A percentile compares a stretch with the other conserved stretches of the same genome.
phyloP scores from a whole-genome alignment of 331 rosid species.

The Quercus tomentella region DNA sequence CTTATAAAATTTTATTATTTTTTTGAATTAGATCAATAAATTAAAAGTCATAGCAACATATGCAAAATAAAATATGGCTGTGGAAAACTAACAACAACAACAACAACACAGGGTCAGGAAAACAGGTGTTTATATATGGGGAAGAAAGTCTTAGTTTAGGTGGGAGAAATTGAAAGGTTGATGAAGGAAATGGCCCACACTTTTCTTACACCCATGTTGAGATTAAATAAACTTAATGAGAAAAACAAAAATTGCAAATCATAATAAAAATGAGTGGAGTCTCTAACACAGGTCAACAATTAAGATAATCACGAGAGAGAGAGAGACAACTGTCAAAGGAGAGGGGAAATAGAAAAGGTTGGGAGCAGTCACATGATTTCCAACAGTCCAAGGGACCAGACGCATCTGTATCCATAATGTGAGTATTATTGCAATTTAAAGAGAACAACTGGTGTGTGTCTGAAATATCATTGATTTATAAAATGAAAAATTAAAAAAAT shows the following conservation, averaged over 20 bases:
- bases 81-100: neutral
- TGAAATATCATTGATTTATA: conserved; percentile 20
- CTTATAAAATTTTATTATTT: neutral
- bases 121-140: conserved; percentile 21
- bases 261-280: conserved; percentile 8
- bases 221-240: conserved; percentile 6
- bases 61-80: neutral
- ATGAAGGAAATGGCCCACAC: conserved; percentile 30
- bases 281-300: conserved; percentile 37
- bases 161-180: conserved; percentile 38
- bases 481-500: neutral
- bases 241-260: neutral
- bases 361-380: conserved; percentile 60
- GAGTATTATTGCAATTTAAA: conserved; percentile 44
- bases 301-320: conserved; percentile 43
- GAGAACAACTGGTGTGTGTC: conserved; percentile 37
- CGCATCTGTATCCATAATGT: conserved; percentile 56
- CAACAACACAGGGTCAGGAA: conserved; percentile 25
- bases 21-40: conserved; percentile 4
- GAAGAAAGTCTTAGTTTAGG: conserved; percentile 62
- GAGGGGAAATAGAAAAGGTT: neutral
- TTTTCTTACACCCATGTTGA: conserved; percentile 7
- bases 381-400: conserved; percentile 51
- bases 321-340: conserved; percentile 43
- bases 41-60: neutral